Base-by-base conservation (phyloP, 2,329 filamentous ascomycete species). In the Amphichorda felina region DNA sequence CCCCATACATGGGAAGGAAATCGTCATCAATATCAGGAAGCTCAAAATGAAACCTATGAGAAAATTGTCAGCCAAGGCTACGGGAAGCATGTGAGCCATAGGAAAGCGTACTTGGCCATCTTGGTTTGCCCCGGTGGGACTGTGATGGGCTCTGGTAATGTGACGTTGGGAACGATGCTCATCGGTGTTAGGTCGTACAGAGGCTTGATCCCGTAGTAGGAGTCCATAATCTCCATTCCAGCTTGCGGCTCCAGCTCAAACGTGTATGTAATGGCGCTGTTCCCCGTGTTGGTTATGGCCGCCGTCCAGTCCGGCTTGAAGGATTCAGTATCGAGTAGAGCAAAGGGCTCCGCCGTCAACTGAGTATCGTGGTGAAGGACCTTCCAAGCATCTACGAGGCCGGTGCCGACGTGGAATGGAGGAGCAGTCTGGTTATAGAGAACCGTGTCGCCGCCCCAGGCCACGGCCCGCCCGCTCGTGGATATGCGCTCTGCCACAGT, bases 291-390 rank as follows among this genome's bases (percentile, higher is more conserved):
- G 16, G 55, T 62, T 35, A 73, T 58, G 27, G 50, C 46, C 16
- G 60, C 46, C 0, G 37, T 42, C 49, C 60, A 61, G 4, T 40
- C 38, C 2, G 49, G 39, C 10, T 43, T 42, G 39, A 71, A 66
- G 35, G 63, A 42, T 29, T 59, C 52, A 1, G 64, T 69, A 38
- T 72, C 69, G 34, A 64, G 66, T 37, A 72, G 58, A 9, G 62
- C 55, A 32, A 72, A 61, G 8, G 61, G 60, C 21, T 59, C 54
- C 11, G 59, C 63, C n/a, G 43, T 44, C 7, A 59, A 40, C 22
- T 57, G 46, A 1, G 55, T 57, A 14, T 40, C 36, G 32, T 60
- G 56, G 19, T 59, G 48, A 2, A 68, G 46, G 2, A 65, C 55
- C 37, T 64, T 60, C 34, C 51, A 54, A 5, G 63, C 64, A 34